phyloP scores from a whole-genome alignment of 2,329 filamentous ascomycete species.

The Apiospora pterosperma region DNA sequence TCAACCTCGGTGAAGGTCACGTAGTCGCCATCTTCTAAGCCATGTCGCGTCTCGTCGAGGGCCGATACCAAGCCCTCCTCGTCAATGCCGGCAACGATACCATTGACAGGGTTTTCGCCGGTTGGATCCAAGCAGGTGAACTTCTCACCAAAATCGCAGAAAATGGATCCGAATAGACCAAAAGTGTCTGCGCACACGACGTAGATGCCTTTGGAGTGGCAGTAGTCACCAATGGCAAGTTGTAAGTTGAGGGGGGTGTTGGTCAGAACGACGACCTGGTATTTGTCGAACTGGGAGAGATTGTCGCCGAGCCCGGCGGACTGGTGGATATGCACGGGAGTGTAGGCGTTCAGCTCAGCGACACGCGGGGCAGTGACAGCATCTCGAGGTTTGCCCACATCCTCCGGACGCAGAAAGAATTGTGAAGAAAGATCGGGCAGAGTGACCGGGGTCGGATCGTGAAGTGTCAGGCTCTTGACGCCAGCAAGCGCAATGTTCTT shows the following conservation, averaged over 20 bases:
- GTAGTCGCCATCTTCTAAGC: slow-evolving; percentile 92
- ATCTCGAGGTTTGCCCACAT: slow-evolving; percentile 90
- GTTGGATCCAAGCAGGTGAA: slow-evolving; percentile 89
- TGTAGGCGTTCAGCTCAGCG: slow-evolving; percentile 94
- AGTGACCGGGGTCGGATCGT: slow-evolving; percentile 80
- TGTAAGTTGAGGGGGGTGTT: slow-evolving; percentile 78
- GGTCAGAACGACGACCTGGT: slow-evolving; percentile 89
- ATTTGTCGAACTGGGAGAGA: slow-evolving; percentile 79
- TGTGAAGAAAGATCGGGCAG: slow-evolving; percentile 92
- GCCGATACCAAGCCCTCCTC: slow-evolving; percentile 89
- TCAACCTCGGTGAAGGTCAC: slow-evolving; percentile 92
- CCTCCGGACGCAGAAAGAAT: slow-evolving; percentile 87
- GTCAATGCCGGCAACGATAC: slow-evolving; percentile 87
- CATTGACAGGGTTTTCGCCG: slow-evolving; percentile 81
- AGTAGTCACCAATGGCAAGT: slow-evolving; percentile 83
- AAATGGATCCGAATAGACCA: slow-evolving; percentile 91
- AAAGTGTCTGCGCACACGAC: slow-evolving; percentile 85
- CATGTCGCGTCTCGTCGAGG: slow-evolving; percentile 90
- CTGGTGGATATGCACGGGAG: slow-evolving; percentile 77
- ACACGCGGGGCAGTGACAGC: slow-evolving; percentile 83
- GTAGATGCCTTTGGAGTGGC: slow-evolving; percentile 90
- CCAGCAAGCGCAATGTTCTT: slow-evolving; percentile 98
- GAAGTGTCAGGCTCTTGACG: slow-evolving; percentile 93
- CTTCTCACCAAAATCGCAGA: slow-evolving; percentile 94
- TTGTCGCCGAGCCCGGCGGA: slow-evolving; percentile 66